Evolutionary conservation across 768 basidiomycete genomes (phyloP).

Genomic region (Tricholoma sp.): DNA sequence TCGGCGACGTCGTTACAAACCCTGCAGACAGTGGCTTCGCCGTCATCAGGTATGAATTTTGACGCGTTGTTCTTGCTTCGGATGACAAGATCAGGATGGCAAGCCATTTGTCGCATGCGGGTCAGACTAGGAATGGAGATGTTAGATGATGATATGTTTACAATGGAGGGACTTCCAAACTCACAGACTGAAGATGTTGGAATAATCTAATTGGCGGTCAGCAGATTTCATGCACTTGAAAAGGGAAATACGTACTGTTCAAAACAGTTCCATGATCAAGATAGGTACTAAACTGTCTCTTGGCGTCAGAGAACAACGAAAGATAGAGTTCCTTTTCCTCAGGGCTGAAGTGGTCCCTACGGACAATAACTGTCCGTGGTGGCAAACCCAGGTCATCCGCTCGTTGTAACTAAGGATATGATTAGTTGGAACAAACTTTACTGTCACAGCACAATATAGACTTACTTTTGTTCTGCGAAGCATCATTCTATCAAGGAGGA

Average conservation of each 20-base stretch:
- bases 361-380: constrained; percentile 84
- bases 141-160: not conserved
- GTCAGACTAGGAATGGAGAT: constrained; percentile 58
- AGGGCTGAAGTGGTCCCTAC: constrained; percentile 89
- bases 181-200: constrained; percentile 81
- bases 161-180: constrained; percentile 13
- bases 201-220: constrained; percentile 56
- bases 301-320: constrained; percentile 89
- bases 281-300: constrained; percentile 88
- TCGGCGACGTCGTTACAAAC: constrained; percentile 97
- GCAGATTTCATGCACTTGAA: not conserved
- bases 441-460: not conserved
- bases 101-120: constrained; percentile 94
- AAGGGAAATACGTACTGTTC: constrained; percentile 62
- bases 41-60: constrained; percentile 51
- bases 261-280: constrained; percentile 85
- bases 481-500: constrained; percentile 94
- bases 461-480: constrained; percentile 79
- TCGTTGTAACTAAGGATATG: constrained; percentile 63
- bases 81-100: constrained; percentile 91
- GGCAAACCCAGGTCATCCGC: constrained; percentile 96
- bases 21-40: constrained; percentile 78
- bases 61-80: constrained; percentile 76
- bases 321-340: constrained; percentile 96
- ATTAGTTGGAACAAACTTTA: not conserved